Evolutionary conservation across 176 grass and related monocot species (phyloP).

Genomic region (Paspalum notatum): DNA sequence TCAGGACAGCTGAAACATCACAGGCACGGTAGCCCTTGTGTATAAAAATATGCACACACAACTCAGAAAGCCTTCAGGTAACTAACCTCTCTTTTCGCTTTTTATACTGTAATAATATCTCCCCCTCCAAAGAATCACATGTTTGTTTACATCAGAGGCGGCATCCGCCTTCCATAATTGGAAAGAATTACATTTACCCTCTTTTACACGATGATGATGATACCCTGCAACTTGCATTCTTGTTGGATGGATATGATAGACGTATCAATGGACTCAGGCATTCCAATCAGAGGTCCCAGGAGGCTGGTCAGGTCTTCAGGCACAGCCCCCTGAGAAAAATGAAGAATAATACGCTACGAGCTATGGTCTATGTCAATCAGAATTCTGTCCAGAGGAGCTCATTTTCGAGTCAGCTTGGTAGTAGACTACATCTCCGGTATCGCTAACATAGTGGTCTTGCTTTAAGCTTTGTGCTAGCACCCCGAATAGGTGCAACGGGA

Average conservation of each 20-base stretch:
- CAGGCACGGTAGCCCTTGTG: background rate
- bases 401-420: conserved; percentile 75
- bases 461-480: conserved; percentile 67
- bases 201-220: conserved; percentile 35
- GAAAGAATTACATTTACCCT: conserved; percentile 27
- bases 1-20: conserved; percentile 35
- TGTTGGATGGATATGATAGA: background rate
- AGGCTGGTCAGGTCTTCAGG: conserved; percentile 34
- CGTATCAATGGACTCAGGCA: background rate
- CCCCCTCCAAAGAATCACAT: conserved; percentile 36
- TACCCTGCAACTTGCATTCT: conserved; percentile 30
- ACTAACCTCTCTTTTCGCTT: background rate
- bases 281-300: conserved; percentile 21
- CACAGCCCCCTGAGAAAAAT: conserved; percentile 34
- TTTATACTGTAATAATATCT: conserved; percentile 16
- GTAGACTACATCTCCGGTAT: conserved; percentile 74
- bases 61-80: background rate
- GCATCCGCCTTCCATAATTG: background rate
- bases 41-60: background rate
- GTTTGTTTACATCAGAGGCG: conserved; percentile 31
- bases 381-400: conserved; percentile 36
- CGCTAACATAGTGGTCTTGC: conserved; percentile 74
- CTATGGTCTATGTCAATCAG: conserved; percentile 50
- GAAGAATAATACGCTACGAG: conserved; percentile 36
- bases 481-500: conserved; percentile 74